A percentile compares a stretch with the other conserved stretches of the same genome.
These are phyloP conservation scores for Orbilia ellipsospora DNA, from an alignment of 2,329 filamentous ascomycete genomes.

Conservation along the genomic window DNA sequence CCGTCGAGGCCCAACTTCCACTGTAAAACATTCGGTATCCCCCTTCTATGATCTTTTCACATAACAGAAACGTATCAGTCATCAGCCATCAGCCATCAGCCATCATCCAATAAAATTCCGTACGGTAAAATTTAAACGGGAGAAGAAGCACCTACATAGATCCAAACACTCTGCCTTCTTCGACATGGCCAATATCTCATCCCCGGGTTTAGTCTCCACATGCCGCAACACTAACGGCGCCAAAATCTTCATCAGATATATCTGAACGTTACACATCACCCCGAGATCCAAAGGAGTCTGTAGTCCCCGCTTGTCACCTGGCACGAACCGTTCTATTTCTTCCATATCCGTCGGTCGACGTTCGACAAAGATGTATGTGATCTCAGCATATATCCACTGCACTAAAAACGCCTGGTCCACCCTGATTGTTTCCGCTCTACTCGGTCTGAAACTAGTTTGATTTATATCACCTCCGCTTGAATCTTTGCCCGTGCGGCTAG, in stretches of 20 bases:
- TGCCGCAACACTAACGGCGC: conserved; percentile 1
- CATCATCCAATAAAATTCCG: background rate
- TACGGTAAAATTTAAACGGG: background rate
- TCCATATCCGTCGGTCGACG: background rate
- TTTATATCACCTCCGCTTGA: background rate
- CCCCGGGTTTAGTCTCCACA: background rate
- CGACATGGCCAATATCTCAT: background rate
- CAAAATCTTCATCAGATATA: background rate
- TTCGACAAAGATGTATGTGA: conserved; percentile 9
- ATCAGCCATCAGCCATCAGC: background rate
- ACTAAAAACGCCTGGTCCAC: conserved; percentile 12
- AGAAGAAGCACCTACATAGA: conserved; percentile 14
- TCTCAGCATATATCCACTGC: conserved; percentile 24
- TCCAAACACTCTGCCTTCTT: conserved; percentile 5
- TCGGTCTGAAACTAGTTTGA: conserved; percentile 2
- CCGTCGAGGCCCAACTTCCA: conserved; percentile 26
- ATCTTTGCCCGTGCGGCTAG: background rate
- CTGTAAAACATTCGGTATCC: conserved; percentile 22
- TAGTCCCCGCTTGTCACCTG: background rate
- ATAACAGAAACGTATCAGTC: background rate
- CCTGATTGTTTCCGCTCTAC: conserved; percentile 4
- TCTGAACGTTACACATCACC: conserved; percentile 8
- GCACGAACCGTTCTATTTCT: conserved; percentile 6
- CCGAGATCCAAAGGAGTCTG: background rate
- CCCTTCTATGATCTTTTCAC: conserved; percentile 18